Evolutionary conservation across 208 protist genomes (phyloP).

Genomic region (Trichomonas gallinae): DNA sequence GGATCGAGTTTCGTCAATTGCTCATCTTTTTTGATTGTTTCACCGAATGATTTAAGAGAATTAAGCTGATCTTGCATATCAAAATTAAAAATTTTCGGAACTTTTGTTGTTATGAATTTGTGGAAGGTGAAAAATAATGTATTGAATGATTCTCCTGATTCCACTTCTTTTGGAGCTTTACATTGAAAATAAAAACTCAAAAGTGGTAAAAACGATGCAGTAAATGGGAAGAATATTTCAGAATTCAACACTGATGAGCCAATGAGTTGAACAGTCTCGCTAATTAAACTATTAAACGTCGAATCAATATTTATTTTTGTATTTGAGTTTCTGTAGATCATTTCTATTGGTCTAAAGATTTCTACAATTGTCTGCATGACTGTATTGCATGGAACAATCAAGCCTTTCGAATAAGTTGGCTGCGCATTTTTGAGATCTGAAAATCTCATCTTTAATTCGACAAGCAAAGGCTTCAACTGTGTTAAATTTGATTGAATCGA

Average conservation of each 20-base stretch:
- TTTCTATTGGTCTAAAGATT: neutral
- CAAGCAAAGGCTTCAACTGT: neutral
- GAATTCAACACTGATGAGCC: neutral
- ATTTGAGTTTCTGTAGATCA: neutral
- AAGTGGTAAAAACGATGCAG: neutral
- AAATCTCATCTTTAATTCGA: neutral
- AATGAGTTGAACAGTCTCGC: neutral
- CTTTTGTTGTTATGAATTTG: neutral
- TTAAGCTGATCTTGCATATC: neutral
- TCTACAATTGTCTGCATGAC: neutral
- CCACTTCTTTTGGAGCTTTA: neutral
- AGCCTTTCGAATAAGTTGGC: neutral
- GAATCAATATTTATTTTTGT: neutral
- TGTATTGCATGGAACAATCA: neutral
- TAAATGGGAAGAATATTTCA: neutral
- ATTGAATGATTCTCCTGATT: neutral
- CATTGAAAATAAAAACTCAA: neutral
- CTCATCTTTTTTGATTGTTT: neutral
- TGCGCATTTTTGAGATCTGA: neutral
- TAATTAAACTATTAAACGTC: neutral
- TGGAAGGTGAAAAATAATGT: neutral
- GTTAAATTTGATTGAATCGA: neutral
- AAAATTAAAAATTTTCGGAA: neutral
- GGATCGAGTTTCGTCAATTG: neutral
- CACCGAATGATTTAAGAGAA: neutral